phyloP scores from a whole-genome alignment of 108 stramenopile species.

The Conticribra guillardii region DNA sequence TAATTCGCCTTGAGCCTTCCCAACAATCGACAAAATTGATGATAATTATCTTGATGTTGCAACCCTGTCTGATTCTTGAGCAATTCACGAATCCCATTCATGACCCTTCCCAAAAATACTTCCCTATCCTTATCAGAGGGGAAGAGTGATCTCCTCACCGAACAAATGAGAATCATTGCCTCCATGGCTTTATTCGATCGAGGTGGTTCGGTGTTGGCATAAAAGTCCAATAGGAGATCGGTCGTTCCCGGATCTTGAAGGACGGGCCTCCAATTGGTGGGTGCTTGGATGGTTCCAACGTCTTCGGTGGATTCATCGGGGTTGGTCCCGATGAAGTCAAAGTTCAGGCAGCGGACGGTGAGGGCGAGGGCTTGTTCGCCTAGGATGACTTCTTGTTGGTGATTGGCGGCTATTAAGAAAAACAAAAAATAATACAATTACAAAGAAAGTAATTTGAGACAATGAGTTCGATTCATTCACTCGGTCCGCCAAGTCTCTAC shows the following conservation, averaged over 20 bases:
- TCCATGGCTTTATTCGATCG: conserved; percentile 91
- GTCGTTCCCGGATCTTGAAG: conserved; percentile 90
- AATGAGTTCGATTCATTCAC: too few relatives aligned
- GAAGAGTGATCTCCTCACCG: conserved; percentile 93
- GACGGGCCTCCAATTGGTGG: conserved; percentile 90
- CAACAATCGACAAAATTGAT: conserved; percentile 96
- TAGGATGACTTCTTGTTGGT: conserved; percentile 75
- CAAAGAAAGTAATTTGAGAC: neutral
- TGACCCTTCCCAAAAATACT: conserved; percentile 86
- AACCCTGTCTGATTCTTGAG: conserved; percentile 92
- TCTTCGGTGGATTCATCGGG: conserved; percentile 98
- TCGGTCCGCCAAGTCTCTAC: too few relatives aligned
- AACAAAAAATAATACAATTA: neutral
- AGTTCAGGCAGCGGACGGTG: conserved; percentile 88
- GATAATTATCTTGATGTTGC: conserved; percentile 96
- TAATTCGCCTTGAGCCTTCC: conserved; percentile 98
- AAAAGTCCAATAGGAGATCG: conserved; percentile 92
- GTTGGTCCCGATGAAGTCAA: conserved; percentile 99
- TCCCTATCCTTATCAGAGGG: conserved; percentile 93
- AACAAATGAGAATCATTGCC: conserved; percentile 87
- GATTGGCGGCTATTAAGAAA: conserved; percentile 60
- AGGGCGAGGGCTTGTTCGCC: conserved; percentile 90
- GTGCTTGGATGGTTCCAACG: conserved; percentile 97
- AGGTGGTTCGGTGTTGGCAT: conserved; percentile 95
- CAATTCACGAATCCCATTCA: conserved; percentile 89